Evolutionary conservation across 768 basidiomycete species (phyloP), one percentile per base, ranked within the genome.

Genomic region (Mycena amicta): DNA sequence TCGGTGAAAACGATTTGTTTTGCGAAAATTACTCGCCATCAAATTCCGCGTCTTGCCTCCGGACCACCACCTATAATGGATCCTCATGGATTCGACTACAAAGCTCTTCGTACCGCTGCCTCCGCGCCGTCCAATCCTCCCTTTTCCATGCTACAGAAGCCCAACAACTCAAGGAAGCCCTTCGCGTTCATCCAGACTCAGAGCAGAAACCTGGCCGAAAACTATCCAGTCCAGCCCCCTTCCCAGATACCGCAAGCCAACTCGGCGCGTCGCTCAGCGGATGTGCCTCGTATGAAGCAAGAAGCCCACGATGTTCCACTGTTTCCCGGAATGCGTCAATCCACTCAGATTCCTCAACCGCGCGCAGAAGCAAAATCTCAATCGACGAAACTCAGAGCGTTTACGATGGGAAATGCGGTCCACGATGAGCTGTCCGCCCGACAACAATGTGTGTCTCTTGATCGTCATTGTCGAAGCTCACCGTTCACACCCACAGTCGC

Each of bases 71-170:
- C 37, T 25, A 6, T 28, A 12, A 65, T 65, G 64, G 64, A 62
- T 40, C 55, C 54, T 3, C 50, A 57, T 40, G 64, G 64, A 39
- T 65, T 65, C 46, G 64, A 65, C 28, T 65, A 55, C 53, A 61
- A 61, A 20, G 56, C 64, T 29, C 37, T 65, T 4, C 64, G 64
- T 6, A 53, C 53, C 25, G 51, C 51, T 26, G 54, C 51, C 46
- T 30, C 57, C 4, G 37, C 52, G n/a, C 20, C 31, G 12, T 50
- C 56, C 50, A 59, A 59, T 51, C 33, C 55, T 51, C 31, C 62
- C 50, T 63, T 59, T 31, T 56, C 62, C 8, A 52, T 59, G 49
- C 53, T 62, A 11, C 58, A 59, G 56, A 45, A 49, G 30, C 58
- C 55, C 45, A 50, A 46, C 8, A 57, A 56, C 43, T 54, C 28